phyloP scores from a whole-genome alignment of 2,329 filamentous ascomycete species.

The Xylaria sp. region DNA sequence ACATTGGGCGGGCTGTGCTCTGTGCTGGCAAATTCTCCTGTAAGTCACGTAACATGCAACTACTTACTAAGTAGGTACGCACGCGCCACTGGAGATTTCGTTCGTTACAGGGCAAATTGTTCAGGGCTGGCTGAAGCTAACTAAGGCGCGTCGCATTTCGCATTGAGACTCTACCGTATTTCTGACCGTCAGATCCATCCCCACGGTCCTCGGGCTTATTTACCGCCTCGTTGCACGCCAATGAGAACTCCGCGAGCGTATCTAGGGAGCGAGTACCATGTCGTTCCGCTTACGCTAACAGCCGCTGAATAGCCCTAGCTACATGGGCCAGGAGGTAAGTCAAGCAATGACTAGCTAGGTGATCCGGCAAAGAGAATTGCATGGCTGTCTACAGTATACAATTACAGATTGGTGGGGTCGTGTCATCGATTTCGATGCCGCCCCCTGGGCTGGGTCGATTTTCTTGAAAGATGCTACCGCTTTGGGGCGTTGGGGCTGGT shows the following conservation, averaged over 20 bases:
- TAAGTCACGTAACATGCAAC: not conserved
- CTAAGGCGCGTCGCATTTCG: not conserved
- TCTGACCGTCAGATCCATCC: conserved; percentile 2
- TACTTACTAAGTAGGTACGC: too few relatives aligned
- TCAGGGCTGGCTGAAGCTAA: conserved; percentile 7
- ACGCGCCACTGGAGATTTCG: not conserved
- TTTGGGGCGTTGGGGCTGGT: conserved; percentile 15
- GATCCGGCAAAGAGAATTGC: too few relatives aligned
- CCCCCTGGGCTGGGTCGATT: conserved; percentile 6
- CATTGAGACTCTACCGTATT: not conserved
- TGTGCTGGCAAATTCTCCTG: not conserved
- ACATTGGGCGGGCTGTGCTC: not conserved
- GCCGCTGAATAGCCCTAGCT: not conserved
- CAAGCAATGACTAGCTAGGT: too few relatives aligned
- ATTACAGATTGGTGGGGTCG: not conserved
- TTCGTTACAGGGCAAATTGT: conserved; percentile 3
- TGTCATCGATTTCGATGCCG: not conserved
- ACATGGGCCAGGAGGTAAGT: not conserved
- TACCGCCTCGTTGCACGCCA: not conserved
- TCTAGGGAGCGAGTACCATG: conserved; percentile 1
- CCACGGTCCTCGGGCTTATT: not conserved
- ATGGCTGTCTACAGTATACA: not conserved
- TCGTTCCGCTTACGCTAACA: conserved; percentile 1
- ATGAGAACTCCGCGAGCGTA: conserved; percentile 5
- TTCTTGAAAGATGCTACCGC: conserved; percentile 31